Evolutionary conservation across 1,284 basidiomycete genomes (phyloP).

Genomic region (Ganoderma multipileum): DNA sequence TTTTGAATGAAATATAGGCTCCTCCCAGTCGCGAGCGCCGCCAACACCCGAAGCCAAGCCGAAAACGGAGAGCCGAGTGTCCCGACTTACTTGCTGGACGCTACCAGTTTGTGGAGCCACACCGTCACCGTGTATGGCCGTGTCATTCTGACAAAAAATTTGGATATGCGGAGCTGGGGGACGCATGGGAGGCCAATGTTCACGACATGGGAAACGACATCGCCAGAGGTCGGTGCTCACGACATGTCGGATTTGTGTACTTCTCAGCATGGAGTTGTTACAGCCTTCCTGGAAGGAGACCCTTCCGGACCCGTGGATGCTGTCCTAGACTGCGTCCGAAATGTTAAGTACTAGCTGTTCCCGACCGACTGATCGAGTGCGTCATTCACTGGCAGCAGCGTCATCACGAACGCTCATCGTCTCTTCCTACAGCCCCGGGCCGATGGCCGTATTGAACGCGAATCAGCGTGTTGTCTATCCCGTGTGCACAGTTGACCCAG

Average conservation of each 20-base stretch:
- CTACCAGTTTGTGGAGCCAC: constrained; percentile 61
- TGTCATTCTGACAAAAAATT: constrained; percentile 6
- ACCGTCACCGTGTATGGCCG: constrained; percentile 3
- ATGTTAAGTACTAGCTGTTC: constrained; percentile 59
- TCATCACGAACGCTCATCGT: constrained; percentile 18
- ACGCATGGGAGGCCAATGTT: constrained; percentile 66
- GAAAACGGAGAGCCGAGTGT: constrained; percentile 39
- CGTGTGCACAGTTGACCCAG: constrained; percentile 69
- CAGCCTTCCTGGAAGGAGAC: constrained; percentile 67
- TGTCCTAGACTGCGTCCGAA: constrained; percentile 62
- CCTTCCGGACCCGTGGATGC: constrained; percentile 64
- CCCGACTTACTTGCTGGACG: constrained; percentile 72
- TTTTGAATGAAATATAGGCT: constrained; percentile 94
- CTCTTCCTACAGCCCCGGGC: constrained; percentile 53
- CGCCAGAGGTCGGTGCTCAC: constrained; percentile 41
- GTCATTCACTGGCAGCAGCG: constrained; percentile 24
- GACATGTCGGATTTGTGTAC: constrained; percentile 1
- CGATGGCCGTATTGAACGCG: constrained; percentile 60
- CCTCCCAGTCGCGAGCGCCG: constrained; percentile 73
- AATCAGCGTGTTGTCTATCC: constrained; percentile 70
- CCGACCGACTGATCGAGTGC: constrained; percentile 56
- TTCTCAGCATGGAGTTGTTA: not conserved
- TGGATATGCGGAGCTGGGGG: constrained; percentile 54
- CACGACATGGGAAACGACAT: constrained; percentile 57
- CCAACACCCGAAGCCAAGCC: constrained; percentile 44